A percentile compares a stretch with the other conserved stretches of the same genome.
These are phyloP conservation scores for Prunus persica DNA, from an alignment of 306 rosid genomes.

Conservation along the genomic window DNA sequence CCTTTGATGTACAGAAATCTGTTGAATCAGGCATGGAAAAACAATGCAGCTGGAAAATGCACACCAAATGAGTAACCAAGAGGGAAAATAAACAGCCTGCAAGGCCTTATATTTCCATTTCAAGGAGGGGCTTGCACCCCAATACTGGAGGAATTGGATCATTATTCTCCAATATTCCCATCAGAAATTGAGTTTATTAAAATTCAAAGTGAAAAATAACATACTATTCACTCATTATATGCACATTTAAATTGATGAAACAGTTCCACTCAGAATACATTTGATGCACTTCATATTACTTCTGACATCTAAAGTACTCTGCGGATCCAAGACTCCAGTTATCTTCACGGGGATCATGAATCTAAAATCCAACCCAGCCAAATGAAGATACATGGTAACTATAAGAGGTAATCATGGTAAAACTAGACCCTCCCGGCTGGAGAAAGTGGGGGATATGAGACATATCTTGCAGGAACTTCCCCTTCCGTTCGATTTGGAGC, in stretches of 20 bases:
- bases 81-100: background rate
- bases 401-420: background rate
- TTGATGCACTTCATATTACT: conserved; percentile 27
- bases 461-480: conserved; percentile 38
- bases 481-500: conserved; percentile 21
- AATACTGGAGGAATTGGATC: background rate
- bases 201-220: conserved; percentile 13
- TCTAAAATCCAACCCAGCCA: background rate
- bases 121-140: conserved; percentile 13
- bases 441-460: conserved; percentile 48
- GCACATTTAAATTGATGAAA: conserved; percentile 45
- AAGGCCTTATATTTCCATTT: background rate
- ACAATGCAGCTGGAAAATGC: background rate
- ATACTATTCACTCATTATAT: conserved; percentile 36
- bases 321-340: conserved; percentile 12
- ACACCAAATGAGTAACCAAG: background rate
- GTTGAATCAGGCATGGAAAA: too few relatives aligned
- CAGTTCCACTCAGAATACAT: conserved; percentile 23
- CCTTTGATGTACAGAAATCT: too few relatives aligned
- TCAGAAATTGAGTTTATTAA: background rate
- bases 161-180: background rate
- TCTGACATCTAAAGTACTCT: conserved; percentile 16
- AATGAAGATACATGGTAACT: conserved; percentile 10
- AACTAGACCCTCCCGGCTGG: conserved; percentile 54
- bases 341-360: background rate